Evolutionary conservation across 345 rosid genomes (phyloP).

Genomic region (Erodium maritimum): DNA sequence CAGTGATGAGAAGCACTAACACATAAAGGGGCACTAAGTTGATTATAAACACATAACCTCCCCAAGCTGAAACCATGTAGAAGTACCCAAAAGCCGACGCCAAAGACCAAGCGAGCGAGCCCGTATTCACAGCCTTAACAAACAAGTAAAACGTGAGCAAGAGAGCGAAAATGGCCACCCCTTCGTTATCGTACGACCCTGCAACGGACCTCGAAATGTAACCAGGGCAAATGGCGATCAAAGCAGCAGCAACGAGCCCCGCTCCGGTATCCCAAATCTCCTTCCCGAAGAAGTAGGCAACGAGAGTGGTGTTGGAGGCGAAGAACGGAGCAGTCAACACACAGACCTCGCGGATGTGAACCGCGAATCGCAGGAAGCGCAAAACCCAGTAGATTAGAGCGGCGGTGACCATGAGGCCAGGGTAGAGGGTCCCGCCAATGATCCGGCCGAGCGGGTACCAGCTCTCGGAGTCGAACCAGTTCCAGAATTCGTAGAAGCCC

Average conservation of each 20-base stretch:
- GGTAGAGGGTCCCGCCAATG: constrained; percentile 90
- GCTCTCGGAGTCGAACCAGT: constrained; percentile 95
- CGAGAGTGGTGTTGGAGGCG: constrained; percentile 86
- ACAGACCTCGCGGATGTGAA: constrained; percentile 94
- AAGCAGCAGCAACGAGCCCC: constrained; percentile 82
- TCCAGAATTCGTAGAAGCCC: constrained; percentile 97
- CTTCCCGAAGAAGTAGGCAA: constrained; percentile 92
- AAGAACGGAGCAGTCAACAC: constrained; percentile 93
- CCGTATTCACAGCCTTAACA: constrained; percentile 87
- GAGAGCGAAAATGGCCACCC: constrained; percentile 85
- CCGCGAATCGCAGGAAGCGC: constrained; percentile 60
- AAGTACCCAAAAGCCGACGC: constrained; percentile 96
- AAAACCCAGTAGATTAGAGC: constrained; percentile 66
- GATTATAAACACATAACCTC: constrained; percentile 94
- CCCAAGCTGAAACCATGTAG: constrained; percentile 99
- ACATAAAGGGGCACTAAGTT: constrained; percentile 93
- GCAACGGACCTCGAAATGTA: constrained; percentile 94
- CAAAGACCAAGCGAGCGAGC: constrained; percentile 79
- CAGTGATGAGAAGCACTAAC: constrained; percentile 76
- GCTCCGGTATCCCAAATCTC: constrained; percentile 97
- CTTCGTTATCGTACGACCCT: constrained; percentile 92
- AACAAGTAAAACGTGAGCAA: constrained; percentile 80
- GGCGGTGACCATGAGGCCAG: constrained; percentile 91
- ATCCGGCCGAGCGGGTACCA: constrained; percentile 98
- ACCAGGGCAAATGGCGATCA: constrained; percentile 94